Evolutionary conservation across 2,329 filamentous ascomycete species (phyloP), one percentile per base, ranked within the genome.

Genomic region (Epichloe uncinata): DNA sequence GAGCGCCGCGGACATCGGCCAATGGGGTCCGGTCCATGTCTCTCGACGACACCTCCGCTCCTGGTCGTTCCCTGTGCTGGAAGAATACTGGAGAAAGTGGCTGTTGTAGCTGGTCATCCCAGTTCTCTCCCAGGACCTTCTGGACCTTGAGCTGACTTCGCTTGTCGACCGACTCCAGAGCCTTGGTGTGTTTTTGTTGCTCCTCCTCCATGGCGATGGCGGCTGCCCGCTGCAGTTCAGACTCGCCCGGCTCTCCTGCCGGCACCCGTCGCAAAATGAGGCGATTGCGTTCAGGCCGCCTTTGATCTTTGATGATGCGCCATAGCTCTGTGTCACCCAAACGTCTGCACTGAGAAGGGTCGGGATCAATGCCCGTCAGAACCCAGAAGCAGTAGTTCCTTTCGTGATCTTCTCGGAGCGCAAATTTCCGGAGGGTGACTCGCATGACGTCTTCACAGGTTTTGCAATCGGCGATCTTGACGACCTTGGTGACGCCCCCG

Each of bases 331-430:
- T 83, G 60, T 98, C 93, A 35, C 84, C 83, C 38, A 97, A 74
- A 46, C 87, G 82, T 53, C 89, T 82, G 64, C 87, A 94, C 61
- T 89, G 82, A 46, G 77, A 78, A 33, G 88, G 84, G 57, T 93
- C 84, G 2, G 90, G 83, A 45, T 96, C 88, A 38, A 88, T 73
- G 47, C 90, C 91, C 56, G 87, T 84, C 52, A 97, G 74, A 1
- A 95, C 84, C 73, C 93, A 97, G 70, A 98, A 97, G 71, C 90
- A 96, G 69, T 95, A 97, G 61, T 94, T 95, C 60, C 89, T 81
- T 63, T 93, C 86, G 60, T 96, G 89, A 54, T 91, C 87, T 62
- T 95, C 89, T 20, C 89, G 86, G 33, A 95, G 76, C 40, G 83
- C 82, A 55, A 95, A 87, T 65, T 97, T 97, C 57, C 85, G 81